Evolutionary conservation across 2,329 filamentous ascomycete species (phyloP).

Genomic region (Calonectria leucothoes): DNA sequence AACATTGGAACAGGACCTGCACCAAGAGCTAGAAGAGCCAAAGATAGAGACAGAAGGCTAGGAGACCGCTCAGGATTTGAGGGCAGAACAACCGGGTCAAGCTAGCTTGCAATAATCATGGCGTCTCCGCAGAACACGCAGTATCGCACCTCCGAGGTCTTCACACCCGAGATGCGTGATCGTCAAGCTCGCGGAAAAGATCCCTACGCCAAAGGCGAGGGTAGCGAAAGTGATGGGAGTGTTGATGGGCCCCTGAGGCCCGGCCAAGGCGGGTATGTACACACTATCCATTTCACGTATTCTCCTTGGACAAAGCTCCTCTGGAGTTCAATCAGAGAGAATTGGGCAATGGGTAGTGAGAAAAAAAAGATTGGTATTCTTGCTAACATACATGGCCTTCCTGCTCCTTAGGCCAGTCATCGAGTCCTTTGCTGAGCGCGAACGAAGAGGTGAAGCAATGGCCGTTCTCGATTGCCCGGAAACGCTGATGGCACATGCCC

Average conservation of each 20-base stretch:
- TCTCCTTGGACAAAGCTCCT: too few species aligned
- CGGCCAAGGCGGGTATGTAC: constrained; percentile 19
- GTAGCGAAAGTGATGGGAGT: constrained; percentile 41
- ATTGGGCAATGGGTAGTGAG: background rate
- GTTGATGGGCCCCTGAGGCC: constrained; percentile 33
- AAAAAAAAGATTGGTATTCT: background rate
- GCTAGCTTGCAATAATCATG: constrained; percentile 49
- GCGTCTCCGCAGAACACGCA: constrained; percentile 45
- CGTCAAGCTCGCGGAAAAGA: constrained; percentile 70
- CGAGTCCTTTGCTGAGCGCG: constrained; percentile 55
- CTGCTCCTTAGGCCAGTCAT: constrained; percentile 22
- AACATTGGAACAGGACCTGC: background rate
- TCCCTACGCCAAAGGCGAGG: constrained; percentile 52
- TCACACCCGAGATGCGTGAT: constrained; percentile 66
- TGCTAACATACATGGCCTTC: background rate
- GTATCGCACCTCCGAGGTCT: constrained; percentile 42
- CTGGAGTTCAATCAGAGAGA: background rate
- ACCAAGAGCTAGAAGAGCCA: background rate
- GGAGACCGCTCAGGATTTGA: background rate
- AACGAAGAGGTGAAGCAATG: constrained; percentile 62
- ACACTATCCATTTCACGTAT: background rate
- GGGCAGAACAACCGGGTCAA: background rate
- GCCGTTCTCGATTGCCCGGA: constrained; percentile 68
- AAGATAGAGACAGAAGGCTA: background rate
- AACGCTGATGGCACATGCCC: constrained; percentile 69